Evolutionary conservation across 305 asterid genomes (phyloP).

Genomic region (Solanum aculeatissimum): DNA sequence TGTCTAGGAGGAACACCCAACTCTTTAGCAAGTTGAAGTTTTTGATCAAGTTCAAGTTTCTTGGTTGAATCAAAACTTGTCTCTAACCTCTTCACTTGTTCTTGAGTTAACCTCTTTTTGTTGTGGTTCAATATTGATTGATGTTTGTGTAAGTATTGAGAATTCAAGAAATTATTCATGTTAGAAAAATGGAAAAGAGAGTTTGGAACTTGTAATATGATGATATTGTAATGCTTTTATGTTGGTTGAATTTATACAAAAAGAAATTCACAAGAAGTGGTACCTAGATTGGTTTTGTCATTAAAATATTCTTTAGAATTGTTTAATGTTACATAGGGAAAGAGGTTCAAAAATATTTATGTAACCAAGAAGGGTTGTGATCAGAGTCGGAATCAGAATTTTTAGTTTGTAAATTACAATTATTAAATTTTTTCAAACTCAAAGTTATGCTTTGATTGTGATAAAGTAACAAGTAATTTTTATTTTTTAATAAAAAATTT

Average conservation of each 20-base stretch:
- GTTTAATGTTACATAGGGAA: background rate
- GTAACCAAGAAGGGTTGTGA: background rate
- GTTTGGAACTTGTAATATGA: background rate
- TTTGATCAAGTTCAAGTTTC: conserved; percentile 58
- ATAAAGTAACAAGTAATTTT: background rate
- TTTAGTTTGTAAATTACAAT: background rate
- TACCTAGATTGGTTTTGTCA: background rate
- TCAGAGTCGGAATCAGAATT: background rate
- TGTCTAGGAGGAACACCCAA: conserved; percentile 63
- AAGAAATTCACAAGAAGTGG: background rate
- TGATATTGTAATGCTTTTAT: background rate
- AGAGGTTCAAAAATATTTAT: background rate
- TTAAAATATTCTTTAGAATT: background rate
- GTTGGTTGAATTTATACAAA: conserved; percentile 1
- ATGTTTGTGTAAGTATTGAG: background rate
- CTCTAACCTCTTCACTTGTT: conserved; percentile 48
- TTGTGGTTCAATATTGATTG: conserved; percentile 6
- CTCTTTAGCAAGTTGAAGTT: conserved; percentile 40
- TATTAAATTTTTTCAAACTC: background rate
- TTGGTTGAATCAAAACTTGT: conserved; percentile 39
- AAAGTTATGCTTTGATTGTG: background rate
- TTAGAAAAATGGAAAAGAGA: background rate
- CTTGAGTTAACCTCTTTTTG: conserved; percentile 50
- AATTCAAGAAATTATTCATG: conserved; percentile 11
- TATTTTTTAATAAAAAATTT: background rate